Evolutionary conservation across 345 rosid genomes (phyloP), one percentile per base, ranked within the genome.

Genomic region (Brassica rapa): DNA sequence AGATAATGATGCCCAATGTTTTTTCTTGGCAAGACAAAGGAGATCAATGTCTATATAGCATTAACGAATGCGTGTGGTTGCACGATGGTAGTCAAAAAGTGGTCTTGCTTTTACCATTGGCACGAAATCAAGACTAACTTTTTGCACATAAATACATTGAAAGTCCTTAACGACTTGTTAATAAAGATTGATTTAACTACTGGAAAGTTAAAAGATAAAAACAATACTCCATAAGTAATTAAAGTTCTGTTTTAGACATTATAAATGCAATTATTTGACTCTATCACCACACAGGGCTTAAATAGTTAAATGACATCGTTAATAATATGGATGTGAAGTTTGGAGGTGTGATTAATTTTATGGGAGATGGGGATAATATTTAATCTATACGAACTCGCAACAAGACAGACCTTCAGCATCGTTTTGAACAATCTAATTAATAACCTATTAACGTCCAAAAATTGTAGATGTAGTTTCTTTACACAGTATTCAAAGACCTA

Each of bases 401-500:
- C 59, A 74, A 43, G 83, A 71, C 83, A 80, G 68, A 80, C 69
- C 1, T 80, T 71, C 24, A 15, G 71, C 80, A 80, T 80, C 77
- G 83, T 75, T 80, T 71, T 80, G 68, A 71, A 46, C 83, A 75
- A 70, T 79, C 76, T 74, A 74, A 64, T 64, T 64, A 64, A 72
- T 41, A 72, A 78, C 81, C 81, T 77, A 78, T 74, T 74, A 74
- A 68, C 83, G 83, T 71, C 80, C 80, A 80, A 80, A 74, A 74
- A 79, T 70, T 55, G 19, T 74, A 74, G 76, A 75, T 63, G 62
- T 74, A 75, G 83, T 75, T 70, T 71, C 80, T 70, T 46, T 66
- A 75, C 80, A 75, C 83, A 80, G 80, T 80, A 80, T 80, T 71
- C 83, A 80, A 80, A 75, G 57, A 70, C 83, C 75, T 74, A 80